Conservation (phyloP, 2,329 filamentous ascomycete species). For the Botrytis fragariae region DNA sequence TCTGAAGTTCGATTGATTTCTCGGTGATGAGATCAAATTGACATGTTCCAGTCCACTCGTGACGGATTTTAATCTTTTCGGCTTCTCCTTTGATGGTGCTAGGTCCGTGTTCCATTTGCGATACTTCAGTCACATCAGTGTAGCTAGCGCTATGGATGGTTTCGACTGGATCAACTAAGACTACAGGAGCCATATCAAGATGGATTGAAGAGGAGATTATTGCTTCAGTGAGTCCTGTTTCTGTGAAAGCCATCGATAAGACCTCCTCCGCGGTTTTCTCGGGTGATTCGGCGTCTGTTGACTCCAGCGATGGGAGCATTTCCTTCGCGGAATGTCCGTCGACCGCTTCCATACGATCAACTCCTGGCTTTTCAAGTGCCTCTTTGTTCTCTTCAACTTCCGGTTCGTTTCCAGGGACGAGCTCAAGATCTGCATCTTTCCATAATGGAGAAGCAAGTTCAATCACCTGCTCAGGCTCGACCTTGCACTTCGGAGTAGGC, state of each 20-base stretch:
- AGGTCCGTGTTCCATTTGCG: not conserved
- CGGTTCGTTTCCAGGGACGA: not conserved
- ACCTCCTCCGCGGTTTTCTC: not conserved
- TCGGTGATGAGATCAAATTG: constrained; percentile 19
- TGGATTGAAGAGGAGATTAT: not conserved
- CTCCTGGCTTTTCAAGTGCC: not conserved
- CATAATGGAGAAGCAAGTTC: not conserved
- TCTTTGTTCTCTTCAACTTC: not conserved
- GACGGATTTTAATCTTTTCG: constrained; percentile 10
- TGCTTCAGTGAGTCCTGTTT: not conserved
- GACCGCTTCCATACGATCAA: too few species aligned
- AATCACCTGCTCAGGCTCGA: not conserved
- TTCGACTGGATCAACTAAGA: not conserved
- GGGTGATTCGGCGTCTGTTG: too few species aligned
- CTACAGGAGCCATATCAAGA: not conserved
- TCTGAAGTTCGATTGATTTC: constrained; percentile 19
- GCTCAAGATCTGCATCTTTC: not conserved
- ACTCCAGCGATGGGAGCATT: not conserved
- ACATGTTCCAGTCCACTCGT: constrained; percentile 32
- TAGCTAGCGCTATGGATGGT: not conserved
- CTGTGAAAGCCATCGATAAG: too few species aligned
- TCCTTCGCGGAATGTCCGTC: not conserved
- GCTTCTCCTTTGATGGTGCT: not conserved
- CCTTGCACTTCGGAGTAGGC: not conserved
- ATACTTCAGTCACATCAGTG: not conserved